These are phyloP conservation scores for Schizochytrium sp. DNA, from an alignment of 108 stramenopile species.

Conservation along the genomic window DNA sequence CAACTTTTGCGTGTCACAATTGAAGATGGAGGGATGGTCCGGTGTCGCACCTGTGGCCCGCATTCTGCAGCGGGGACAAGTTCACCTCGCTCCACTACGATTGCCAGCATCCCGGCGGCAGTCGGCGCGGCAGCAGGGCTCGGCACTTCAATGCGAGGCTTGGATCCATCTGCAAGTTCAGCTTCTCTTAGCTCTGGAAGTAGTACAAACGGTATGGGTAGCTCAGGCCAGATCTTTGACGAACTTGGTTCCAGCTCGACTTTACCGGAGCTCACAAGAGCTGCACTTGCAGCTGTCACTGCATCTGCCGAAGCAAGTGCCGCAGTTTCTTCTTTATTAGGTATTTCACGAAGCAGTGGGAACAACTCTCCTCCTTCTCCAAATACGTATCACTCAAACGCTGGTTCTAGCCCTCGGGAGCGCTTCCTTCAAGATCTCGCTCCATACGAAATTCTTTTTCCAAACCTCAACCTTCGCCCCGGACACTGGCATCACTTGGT, in stretches of 20 bases:
- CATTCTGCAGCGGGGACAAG: neutral
- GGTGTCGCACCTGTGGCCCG: conserved; percentile 26
- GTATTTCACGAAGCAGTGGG: neutral
- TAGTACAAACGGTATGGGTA: too few species aligned
- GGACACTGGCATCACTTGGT: conserved; percentile 49
- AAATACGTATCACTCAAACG: neutral
- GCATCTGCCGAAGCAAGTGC: conserved; percentile 49
- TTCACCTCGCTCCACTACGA: neutral
- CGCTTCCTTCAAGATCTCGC: conserved; percentile 32
- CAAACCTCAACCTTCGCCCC: conserved; percentile 21
- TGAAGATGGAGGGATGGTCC: neutral
- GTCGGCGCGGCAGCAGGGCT: too few species aligned
- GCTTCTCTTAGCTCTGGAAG: too few species aligned
- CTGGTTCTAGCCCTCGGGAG: conserved; percentile 1
- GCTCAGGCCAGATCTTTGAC: too few species aligned
- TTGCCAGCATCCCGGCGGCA: too few species aligned
- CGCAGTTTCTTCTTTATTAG: conserved; percentile 1
- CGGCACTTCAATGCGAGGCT: too few species aligned
- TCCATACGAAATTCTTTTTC: conserved; percentile 15
- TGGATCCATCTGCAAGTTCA: too few species aligned
- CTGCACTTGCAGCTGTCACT: conserved; percentile 16
- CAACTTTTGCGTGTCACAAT: conserved; percentile 41
- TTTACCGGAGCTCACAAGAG: conserved; percentile 26
- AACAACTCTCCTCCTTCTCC: neutral
- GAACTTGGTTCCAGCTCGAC: neutral